These are phyloP conservation scores for Parafenestella ontariensis DNA, from an alignment of 2,329 filamentous ascomycete species.

Conservation along the genomic window DNA sequence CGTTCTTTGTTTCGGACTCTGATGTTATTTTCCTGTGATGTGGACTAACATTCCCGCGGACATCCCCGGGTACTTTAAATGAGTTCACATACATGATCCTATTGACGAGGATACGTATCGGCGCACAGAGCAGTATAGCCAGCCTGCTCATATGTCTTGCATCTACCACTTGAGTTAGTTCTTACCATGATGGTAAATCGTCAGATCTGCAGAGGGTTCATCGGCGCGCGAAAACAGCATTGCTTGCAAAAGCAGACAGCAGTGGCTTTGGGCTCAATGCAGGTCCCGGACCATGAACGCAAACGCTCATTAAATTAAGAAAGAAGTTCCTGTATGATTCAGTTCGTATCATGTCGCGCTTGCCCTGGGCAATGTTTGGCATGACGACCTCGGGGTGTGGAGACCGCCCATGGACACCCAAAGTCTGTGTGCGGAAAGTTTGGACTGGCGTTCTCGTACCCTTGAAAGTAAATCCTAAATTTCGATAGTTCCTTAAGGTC, in stretches of 20 bases:
- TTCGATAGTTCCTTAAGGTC: neutral
- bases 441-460: neutral
- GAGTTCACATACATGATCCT: neutral
- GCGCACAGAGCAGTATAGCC: neutral
- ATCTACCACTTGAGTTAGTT: neutral
- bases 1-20: neutral
- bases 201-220: too few relatives aligned
- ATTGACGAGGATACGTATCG: neutral
- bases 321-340: neutral
- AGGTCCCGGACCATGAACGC: neutral
- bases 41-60: neutral
- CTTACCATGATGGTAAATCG: too few relatives aligned
- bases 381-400: conserved; percentile 6
- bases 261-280: neutral
- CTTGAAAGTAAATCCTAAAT: neutral
- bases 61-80: neutral
- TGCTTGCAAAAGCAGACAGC: neutral
- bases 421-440: conserved; percentile 3
- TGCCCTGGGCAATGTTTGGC: conserved; percentile 1
- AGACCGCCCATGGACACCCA: neutral
- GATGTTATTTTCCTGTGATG: neutral
- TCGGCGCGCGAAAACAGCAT: too few relatives aligned
- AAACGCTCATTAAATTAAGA: neutral
- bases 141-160: neutral
- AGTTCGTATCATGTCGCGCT: neutral